Evolutionary conservation across 345 rosid genomes (phyloP).

Genomic region (Garcia nutans): DNA sequence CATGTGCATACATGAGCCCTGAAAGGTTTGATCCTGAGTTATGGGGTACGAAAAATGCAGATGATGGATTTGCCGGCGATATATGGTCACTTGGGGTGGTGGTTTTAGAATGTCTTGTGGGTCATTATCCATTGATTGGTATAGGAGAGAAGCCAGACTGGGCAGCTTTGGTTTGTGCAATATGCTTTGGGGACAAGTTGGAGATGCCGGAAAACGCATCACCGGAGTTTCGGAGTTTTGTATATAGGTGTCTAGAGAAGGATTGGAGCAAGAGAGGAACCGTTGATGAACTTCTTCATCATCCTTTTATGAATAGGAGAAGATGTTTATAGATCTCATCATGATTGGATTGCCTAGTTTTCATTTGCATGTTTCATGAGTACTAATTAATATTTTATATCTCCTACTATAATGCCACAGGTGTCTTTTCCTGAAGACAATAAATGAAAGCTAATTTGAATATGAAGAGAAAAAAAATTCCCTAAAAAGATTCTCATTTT

Average conservation of each 20-base stretch:
- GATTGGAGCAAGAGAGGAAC: conserved; percentile 61
- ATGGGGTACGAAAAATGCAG: conserved; percentile 40
- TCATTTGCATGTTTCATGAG: no score
- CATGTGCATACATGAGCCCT: conserved; percentile 70
- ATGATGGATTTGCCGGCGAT: conserved; percentile 54
- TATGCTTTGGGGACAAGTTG: conserved; percentile 48
- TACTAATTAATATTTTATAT: no score
- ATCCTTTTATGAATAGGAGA: conserved; percentile 43
- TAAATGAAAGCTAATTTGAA: no score
- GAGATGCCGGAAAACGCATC: conserved; percentile 52
- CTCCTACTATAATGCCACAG: no score
- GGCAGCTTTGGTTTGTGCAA: conserved; percentile 53
- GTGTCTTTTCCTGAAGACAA: no score
- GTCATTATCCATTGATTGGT: conserved; percentile 57
- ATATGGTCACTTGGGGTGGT: conserved; percentile 69
- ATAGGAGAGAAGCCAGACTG: conserved; percentile 58
- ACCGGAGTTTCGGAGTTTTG: conserved; percentile 42
- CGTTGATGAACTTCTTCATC: conserved; percentile 53
- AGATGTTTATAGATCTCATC: no score
- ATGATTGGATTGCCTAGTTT: no score
- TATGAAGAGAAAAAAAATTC: no score
- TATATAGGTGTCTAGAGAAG: conserved; percentile 56
- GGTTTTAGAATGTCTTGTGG: conserved; percentile 55
- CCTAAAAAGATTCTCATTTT: no score
- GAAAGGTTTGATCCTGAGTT: conserved; percentile 16